phyloP scores from a whole-genome alignment of 768 basidiomycete species.

The Russula earlei region DNA sequence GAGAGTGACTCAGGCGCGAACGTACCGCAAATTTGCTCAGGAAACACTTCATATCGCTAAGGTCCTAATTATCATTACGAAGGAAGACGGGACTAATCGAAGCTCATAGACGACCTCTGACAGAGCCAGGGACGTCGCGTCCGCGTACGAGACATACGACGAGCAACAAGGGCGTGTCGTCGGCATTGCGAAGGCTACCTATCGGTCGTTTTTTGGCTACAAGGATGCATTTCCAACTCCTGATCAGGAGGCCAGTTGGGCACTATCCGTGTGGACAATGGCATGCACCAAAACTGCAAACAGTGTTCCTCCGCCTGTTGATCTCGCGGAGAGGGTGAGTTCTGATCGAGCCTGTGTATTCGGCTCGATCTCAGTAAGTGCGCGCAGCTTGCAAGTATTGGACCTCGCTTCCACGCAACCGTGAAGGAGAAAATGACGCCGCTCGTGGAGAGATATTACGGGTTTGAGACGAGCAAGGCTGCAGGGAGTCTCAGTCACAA shows the following conservation, averaged over 20 bases:
- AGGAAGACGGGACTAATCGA: neutral
- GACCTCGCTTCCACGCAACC: neutral
- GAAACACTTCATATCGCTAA: constrained; percentile 1
- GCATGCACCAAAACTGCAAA: constrained; percentile 6
- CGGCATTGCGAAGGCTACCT: neutral
- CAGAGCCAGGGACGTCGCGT: neutral
- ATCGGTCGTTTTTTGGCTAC: constrained; percentile 7
- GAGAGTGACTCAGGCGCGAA: neutral
- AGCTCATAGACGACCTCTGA: constrained; percentile 6
- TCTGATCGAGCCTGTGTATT: neutral
- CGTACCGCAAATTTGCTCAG: constrained; percentile 1
- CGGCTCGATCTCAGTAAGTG: neutral
- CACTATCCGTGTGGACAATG: constrained; percentile 1
- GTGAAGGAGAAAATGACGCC: constrained; percentile 8
- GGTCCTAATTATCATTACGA: neutral
- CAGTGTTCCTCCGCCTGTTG: neutral
- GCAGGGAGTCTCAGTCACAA: constrained; percentile 2
- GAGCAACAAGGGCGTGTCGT: neutral
- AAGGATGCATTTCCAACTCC: constrained; percentile 10
- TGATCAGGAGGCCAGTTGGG: constrained; percentile 4
- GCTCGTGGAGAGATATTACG: constrained; percentile 10
- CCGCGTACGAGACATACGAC: neutral
- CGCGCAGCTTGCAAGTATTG: neutral
- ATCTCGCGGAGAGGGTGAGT: constrained; percentile 5
- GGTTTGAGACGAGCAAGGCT: constrained; percentile 10